Conservation (phyloP, 148 eudicot species). For the Vaccinium myrtillus region DNA sequence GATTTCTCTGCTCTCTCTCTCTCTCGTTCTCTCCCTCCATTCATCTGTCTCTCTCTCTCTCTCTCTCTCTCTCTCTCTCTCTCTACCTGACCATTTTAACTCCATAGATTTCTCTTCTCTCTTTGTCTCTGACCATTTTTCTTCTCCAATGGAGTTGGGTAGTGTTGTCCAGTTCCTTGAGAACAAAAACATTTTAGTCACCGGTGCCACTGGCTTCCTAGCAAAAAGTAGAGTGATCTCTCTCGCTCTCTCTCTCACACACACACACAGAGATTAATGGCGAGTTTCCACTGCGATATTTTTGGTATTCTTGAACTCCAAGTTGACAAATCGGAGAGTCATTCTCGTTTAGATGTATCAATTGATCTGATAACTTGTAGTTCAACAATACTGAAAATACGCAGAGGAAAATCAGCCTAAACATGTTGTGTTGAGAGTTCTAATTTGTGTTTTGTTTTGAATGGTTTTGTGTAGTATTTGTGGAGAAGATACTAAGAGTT, state of each 20-base stretch:
- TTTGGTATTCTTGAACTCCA: too few species aligned
- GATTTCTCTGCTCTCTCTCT: not conserved
- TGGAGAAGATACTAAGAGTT: constrained; percentile 39
- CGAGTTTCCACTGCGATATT: too few species aligned
- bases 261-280: not conserved
- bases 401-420: too few species aligned
- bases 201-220: constrained; percentile 67
- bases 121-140: not conserved
- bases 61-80: not conserved
- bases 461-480: constrained; percentile 17
- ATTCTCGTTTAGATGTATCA: too few species aligned
- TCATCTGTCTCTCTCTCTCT: not conserved
- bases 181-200: constrained; percentile 49
- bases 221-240: constrained; percentile 47
- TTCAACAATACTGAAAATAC: too few species aligned
- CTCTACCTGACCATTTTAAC: not conserved
- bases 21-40: not conserved
- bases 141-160: constrained; percentile 45
- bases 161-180: constrained; percentile 49
- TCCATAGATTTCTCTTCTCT: not conserved
- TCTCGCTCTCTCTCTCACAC: constrained; percentile 17
- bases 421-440: not conserved
- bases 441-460: not conserved
- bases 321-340: too few species aligned
- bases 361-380: too few species aligned